Evolutionary conservation across 306 rosid species (phyloP), one percentile per base, ranked within the genome.

Genomic region (Vigna unguiculata): DNA sequence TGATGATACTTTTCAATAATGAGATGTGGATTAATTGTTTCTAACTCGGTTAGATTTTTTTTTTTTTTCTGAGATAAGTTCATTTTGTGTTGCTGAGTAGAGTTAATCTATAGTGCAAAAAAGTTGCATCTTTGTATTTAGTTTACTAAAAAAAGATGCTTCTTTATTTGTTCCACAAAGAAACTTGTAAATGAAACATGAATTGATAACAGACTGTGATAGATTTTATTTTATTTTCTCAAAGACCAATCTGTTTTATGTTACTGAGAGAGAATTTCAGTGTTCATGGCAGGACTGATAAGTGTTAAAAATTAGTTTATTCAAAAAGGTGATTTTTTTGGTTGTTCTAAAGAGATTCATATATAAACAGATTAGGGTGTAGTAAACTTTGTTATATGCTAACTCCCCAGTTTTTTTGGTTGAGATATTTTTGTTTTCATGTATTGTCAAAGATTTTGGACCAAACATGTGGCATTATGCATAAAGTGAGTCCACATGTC

Each of bases 401-500:
- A 10, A 7, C 64, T 13, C n/a, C 32, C 32, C 19, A 54, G 46
- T 28, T 63, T n/a, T n/a, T n/a, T 45, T 21, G 1, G 2, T 24
- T 54, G 32, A n/a, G 63, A 63, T 64, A 69, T 73, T 21, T 43
- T 74, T 78, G 43, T 52, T 0, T 1, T 7, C 13, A 2, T 9
- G 2, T 64, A 78, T 48, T 21, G 38, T 43, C 16, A n/a, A 41
- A 20, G 9, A 15, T 38, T 65, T 41, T 40, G 71, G 17, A 20
- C 81, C 52, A 49, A 51, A 8, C 38, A 71, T 41, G 5, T 57
- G 14, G 57, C 46, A 69, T 64, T 21, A 47, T 9, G 9, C 3
- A 21, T 51, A 81, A 63, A 60, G 46, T 40, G 4, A 60, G 66
- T 61, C 48, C 13, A 66, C 7, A 55, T 48, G 12, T 71, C 45